A percentile compares a stretch with the other conserved stretches of the same genome.
Conservation (phyloP, 1,284 basidiomycete species). For the Chiua sp. region DNA sequence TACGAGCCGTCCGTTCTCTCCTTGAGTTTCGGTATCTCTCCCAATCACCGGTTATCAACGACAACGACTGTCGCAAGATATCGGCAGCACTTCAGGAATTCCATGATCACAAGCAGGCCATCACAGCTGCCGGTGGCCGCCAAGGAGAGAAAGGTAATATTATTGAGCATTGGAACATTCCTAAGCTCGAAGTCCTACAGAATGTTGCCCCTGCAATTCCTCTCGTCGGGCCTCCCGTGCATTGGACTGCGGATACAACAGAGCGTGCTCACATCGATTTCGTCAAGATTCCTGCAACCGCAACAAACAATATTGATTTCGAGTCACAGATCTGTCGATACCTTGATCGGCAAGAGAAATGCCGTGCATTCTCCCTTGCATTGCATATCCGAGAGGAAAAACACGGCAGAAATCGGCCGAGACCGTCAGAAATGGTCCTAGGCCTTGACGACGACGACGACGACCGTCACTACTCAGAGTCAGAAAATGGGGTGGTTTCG, state of each 20-base stretch:
- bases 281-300: conserved; percentile 32
- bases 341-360: conserved; percentile 34
- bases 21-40: too few relatives aligned
- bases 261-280: conserved; percentile 33
- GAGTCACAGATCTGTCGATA: conserved; percentile 39
- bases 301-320: background rate
- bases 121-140: background rate
- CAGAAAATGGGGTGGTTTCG: background rate
- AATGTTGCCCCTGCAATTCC: conserved; percentile 34
- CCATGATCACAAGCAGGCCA: conserved; percentile 7
- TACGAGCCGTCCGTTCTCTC: background rate
- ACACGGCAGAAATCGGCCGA: too few relatives aligned
- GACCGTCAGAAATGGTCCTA: too few relatives aligned
- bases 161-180: conserved; percentile 7
- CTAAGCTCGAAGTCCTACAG: conserved; percentile 40
- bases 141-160: background rate
- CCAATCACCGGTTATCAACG: too few relatives aligned
- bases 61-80: too few relatives aligned
- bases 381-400: background rate
- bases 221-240: conserved; percentile 28
- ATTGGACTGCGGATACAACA: conserved; percentile 28
- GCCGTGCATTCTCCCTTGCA: conserved; percentile 29
- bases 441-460: too few relatives aligned
- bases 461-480: too few relatives aligned
- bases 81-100: background rate